phyloP scores from a whole-genome alignment of 2,329 filamentous ascomycete species.

The Colletotrichum noveboracense region DNA sequence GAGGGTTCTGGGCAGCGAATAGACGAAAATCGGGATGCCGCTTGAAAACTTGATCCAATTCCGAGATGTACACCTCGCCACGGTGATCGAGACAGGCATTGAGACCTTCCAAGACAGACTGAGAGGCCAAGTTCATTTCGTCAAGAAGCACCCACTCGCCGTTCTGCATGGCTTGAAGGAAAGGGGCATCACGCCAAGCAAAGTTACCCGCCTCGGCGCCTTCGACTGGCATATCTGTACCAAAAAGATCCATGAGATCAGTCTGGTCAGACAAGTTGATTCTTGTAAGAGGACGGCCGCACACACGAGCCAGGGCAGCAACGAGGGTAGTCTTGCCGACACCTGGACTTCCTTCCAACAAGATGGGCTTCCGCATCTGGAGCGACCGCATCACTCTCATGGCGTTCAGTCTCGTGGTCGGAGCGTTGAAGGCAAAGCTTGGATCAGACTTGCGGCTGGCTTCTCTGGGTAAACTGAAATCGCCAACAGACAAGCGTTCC shows the following conservation, averaged over 20 bases:
- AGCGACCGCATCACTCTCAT: slow-evolving; percentile 91
- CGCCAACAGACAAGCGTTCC: slow-evolving; percentile 68
- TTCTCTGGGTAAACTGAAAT: slow-evolving; percentile 70
- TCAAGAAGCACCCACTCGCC: slow-evolving; percentile 97
- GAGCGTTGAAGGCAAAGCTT: slow-evolving; percentile 82
- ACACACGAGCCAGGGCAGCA: slow-evolving; percentile 79
- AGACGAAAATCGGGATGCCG: slow-evolving; percentile 90
- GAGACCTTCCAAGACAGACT: slow-evolving; percentile 93
- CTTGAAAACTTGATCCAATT: slow-evolving; percentile 92
- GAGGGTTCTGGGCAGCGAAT: slow-evolving; percentile 96
- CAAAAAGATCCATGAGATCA: slow-evolving; percentile 96
- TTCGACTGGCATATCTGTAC: slow-evolving; percentile 93
- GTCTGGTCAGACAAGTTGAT: slow-evolving; percentile 99
- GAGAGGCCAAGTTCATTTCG: slow-evolving; percentile 98
- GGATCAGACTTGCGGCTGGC: slow-evolving; percentile 54
- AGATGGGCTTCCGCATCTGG: slow-evolving; percentile 86
- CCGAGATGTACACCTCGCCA: slow-evolving; percentile 93
- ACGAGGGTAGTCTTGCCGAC: slow-evolving; percentile 97
- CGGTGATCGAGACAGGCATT: slow-evolving; percentile 97
- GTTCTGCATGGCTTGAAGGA: slow-evolving; percentile 93
- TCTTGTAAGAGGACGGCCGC: slow-evolving; percentile 82
- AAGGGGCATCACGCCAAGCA: slow-evolving; percentile 94
- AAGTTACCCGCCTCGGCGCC: slow-evolving; percentile 91
- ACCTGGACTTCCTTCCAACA: slow-evolving; percentile 96
- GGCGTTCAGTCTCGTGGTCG: slow-evolving; percentile 87